Percentiles rank a stretch among this genome's conserved stretches.
These are phyloP conservation scores for Globisporangium paddicum DNA, from an alignment of 352 stramenopile species.

Conservation along the genomic window DNA sequence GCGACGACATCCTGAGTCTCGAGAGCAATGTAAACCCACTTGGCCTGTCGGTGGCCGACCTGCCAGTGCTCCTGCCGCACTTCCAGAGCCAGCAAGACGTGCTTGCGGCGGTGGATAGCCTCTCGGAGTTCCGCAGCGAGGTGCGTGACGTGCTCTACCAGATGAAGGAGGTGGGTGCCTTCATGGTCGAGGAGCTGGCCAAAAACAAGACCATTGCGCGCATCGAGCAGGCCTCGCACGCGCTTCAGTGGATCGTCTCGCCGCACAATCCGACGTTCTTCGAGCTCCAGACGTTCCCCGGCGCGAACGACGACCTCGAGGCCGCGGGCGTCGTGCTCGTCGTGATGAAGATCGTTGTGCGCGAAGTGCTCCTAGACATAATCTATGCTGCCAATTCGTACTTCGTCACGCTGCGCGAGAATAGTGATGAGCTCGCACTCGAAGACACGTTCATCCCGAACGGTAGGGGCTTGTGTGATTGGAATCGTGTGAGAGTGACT, in stretches of 20 bases:
- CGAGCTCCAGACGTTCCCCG: conserved; percentile 48
- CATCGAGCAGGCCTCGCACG: conserved; percentile 33
- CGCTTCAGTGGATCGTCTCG: conserved; percentile 52
- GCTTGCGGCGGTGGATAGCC: conserved; percentile 31
- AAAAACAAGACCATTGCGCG: conserved; percentile 49
- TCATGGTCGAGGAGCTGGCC: conserved; percentile 62
- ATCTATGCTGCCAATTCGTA: conserved; percentile 64
- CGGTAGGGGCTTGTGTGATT: conserved; percentile 14
- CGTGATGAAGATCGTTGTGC: conserved; percentile 70
- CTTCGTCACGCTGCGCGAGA: conserved; percentile 48
- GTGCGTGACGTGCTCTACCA: conserved; percentile 57
- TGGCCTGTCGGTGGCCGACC: conserved; percentile 27
- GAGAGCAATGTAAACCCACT: conserved; percentile 9
- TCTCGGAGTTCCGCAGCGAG: conserved; percentile 34
- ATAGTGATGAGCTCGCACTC: conserved; percentile 43
- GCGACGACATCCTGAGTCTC: not conserved
- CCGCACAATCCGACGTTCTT: conserved; percentile 51
- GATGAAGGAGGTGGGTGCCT: conserved; percentile 64
- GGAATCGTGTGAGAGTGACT: not conserved
- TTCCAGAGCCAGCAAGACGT: conserved; percentile 52
- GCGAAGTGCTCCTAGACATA: conserved; percentile 54
- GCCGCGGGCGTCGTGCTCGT: conserved; percentile 38
- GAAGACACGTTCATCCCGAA: conserved; percentile 63
- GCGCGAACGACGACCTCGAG: conserved; percentile 34
- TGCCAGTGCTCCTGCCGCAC: conserved; percentile 41